Percentiles rank a stretch among this genome's conserved stretches.
phyloP scores from a whole-genome alignment of 2,329 filamentous ascomycete species.

The Juglanconis oblonga region DNA sequence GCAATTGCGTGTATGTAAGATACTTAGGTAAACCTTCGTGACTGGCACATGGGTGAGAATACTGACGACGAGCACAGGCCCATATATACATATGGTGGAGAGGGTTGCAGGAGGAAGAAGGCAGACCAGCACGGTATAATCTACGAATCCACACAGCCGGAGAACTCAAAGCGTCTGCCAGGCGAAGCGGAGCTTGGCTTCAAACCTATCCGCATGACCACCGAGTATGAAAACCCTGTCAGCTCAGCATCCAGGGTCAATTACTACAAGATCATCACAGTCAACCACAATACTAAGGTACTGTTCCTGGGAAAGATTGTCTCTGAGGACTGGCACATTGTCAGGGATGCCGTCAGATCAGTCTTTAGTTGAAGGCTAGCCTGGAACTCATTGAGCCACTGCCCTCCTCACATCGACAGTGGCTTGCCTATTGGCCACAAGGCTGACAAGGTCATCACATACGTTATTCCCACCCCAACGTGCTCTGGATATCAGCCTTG shows the following conservation, averaged over 20 bases:
- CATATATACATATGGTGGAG: constrained; percentile 53
- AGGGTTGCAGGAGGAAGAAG: constrained; percentile 50
- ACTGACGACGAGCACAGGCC: constrained; percentile 36
- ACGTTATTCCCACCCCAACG: too few species aligned
- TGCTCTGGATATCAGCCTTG: too few species aligned
- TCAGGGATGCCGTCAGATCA: constrained; percentile 38
- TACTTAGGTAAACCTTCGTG: too few species aligned
- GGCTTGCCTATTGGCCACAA: too few species aligned
- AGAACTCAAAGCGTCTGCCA: constrained; percentile 28
- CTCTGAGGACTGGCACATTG: constrained; percentile 36
- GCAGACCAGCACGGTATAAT: constrained; percentile 53
- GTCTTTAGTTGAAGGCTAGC: not conserved
- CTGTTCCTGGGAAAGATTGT: constrained; percentile 52
- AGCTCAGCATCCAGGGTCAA: constrained; percentile 52
- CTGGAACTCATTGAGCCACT: not conserved
- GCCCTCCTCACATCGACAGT: not conserved
- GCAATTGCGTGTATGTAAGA: constrained; percentile 51
- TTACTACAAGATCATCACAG: constrained; percentile 53
- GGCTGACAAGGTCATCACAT: too few species aligned
- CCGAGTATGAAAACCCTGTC: constrained; percentile 42
- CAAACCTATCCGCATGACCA: constrained; percentile 42
- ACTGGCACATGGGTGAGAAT: not conserved
- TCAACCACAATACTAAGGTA: constrained; percentile 60
- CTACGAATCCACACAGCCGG: constrained; percentile 29
- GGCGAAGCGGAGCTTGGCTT: constrained; percentile 49